Conservation (phyloP, 768 basidiomycete genomes). For the Tricholoma furcatifolium region DNA sequence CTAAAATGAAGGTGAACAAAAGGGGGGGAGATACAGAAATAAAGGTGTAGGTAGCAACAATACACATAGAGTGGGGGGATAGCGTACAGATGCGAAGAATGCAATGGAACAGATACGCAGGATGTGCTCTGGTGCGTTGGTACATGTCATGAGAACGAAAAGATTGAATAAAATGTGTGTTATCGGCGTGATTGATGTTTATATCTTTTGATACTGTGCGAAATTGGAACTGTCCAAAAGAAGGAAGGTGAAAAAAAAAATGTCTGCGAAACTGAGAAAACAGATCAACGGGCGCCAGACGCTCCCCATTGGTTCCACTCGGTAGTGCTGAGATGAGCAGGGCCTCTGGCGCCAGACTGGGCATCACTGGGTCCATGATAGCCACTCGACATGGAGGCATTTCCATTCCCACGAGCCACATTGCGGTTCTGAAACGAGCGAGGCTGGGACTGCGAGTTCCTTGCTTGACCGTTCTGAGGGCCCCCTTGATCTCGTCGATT, state of each 20-base stretch:
- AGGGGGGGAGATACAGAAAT: not conserved
- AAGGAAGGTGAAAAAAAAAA: constrained; percentile 6
- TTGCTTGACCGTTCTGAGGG: constrained; percentile 16
- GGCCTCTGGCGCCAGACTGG: constrained; percentile 15
- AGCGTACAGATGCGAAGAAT: constrained; percentile 9
- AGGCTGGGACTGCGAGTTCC: constrained; percentile 21
- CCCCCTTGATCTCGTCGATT: constrained; percentile 26
- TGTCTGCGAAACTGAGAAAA: constrained; percentile 1
- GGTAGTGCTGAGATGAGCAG: constrained; percentile 17
- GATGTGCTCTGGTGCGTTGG: constrained; percentile 8
- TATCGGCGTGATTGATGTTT: constrained; percentile 8
- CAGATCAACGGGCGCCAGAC: constrained; percentile 21
- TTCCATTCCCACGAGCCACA: constrained; percentile 21
- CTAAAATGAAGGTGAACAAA: not conserved
- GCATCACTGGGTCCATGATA: constrained; percentile 19
- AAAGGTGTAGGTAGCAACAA: constrained; percentile 3
- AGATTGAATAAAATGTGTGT: constrained; percentile 14
- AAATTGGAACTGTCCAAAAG: constrained; percentile 7
- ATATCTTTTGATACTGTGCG: constrained; percentile 12
- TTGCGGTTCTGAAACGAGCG: constrained; percentile 25
- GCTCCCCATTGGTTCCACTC: constrained; percentile 35
- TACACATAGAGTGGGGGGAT: constrained; percentile 10
- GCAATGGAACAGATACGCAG: constrained; percentile 3
- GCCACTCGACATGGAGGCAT: constrained; percentile 20
- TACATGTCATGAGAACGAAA: constrained; percentile 11